Conservation (phyloP, 805 yeast species). For the Nakazawaea holstii region DNA sequence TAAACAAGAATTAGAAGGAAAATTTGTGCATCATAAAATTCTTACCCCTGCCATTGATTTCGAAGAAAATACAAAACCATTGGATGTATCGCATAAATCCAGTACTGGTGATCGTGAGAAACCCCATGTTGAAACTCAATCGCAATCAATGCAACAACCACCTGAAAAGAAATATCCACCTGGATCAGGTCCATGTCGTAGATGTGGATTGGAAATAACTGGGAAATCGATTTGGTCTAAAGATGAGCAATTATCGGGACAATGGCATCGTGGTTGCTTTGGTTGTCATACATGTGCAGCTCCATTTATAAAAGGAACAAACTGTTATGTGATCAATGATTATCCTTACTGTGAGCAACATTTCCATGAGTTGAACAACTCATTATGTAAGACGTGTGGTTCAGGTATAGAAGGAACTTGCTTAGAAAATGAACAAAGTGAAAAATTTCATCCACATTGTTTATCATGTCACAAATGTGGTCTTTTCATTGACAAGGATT, state of each 20-base stretch:
- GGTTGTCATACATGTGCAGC: constrained; percentile 60
- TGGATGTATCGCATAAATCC: too few species aligned
- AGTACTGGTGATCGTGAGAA: too few species aligned
- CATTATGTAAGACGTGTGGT: constrained; percentile 67
- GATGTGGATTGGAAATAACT: constrained; percentile 51
- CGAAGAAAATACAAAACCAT: neutral
- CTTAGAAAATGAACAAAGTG: constrained; percentile 65
- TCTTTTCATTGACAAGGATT: constrained; percentile 45
- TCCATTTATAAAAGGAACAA: constrained; percentile 51
- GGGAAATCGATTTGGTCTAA: constrained; percentile 70
- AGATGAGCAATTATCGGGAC: constrained; percentile 79
- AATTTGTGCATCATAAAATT: constrained; percentile 1
- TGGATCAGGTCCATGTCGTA: constrained; percentile 80
- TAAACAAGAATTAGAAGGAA: neutral
- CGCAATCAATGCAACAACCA: neutral
- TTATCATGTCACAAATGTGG: constrained; percentile 63
- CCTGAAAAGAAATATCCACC: constrained; percentile 32
- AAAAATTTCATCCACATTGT: constrained; percentile 74
- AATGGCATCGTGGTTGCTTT: constrained; percentile 92
- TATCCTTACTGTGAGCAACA: constrained; percentile 78
- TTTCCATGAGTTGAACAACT: constrained; percentile 68
- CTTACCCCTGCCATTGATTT: neutral
- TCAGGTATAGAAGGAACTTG: constrained; percentile 87
- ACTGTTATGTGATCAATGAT: constrained; percentile 75
- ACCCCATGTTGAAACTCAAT: too few species aligned